Evolutionary conservation across 2,329 filamentous ascomycete species (phyloP), one percentile per base, ranked within the genome.

Genomic region (Pseudopyrenochaeta lycopersici): DNA sequence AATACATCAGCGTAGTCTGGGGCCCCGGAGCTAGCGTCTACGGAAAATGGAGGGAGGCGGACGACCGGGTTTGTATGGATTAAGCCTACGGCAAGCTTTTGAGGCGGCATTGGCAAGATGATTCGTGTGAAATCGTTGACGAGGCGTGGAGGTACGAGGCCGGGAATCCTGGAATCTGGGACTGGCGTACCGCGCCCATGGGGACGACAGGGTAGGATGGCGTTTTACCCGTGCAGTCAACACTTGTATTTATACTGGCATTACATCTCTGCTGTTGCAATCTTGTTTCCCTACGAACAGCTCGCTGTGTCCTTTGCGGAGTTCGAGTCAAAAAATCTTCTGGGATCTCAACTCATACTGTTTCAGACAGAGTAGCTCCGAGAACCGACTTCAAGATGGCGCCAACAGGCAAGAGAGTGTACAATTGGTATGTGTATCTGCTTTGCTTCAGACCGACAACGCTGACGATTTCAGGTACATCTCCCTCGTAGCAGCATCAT

Each of bases 401-500:
- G 60, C 69, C 56, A 49, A 58, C 40, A 2, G 21, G 21, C 11
- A 78, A 73, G 58, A 72, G 74, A 60, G 67, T 75, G 44, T 82
- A 82, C 71, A 82, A 83, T 67, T 81, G 79, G 79, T 80, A 66
- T 54, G 43, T 27, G 30, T 20, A 39, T n/a, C 67, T 54, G 7
- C 10, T 20, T 12, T 3, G 15, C 27, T 21, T 17, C 12, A 23
- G n/a, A 32, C 14, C 2, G 18, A 15, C 31, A 20, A n/a, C 21
- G 9, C 51, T 65, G 41, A 67, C 52, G 35, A 44, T 2, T 33
- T 6, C 48, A 84, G 85, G 86, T 90, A 88, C 77, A 85, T 89
- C 61, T 88, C 86, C 54, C 79, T 89, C 45, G 85, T 90, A 60
- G 88, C 88, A 51, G 88, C 88, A 66, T 86, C 87, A 72, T 90